Percentiles rank a stretch among this genome's conserved stretches.
These are phyloP conservation scores for Viola odorata DNA, from an alignment of 345 rosid genomes.

Conservation along the genomic window DNA sequence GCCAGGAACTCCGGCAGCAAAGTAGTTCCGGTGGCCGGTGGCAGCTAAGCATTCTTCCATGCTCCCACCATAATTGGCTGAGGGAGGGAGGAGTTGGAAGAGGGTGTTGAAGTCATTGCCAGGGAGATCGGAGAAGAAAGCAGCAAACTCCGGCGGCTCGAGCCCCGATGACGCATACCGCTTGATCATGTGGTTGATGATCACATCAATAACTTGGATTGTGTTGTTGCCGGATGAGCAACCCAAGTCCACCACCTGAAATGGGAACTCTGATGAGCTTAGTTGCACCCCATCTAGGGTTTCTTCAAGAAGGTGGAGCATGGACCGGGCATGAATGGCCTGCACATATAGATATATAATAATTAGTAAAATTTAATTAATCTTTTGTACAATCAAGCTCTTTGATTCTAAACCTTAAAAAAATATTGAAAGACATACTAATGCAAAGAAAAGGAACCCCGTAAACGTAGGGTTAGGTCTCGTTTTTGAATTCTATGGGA, in stretches of 20 bases:
- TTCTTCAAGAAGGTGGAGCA: conserved; percentile 83
- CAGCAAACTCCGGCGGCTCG: conserved; percentile 71
- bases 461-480: no score
- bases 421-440: no score
- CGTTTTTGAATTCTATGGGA: neutral
- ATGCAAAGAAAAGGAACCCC: no score
- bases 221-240: conserved; percentile 86
- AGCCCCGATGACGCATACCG: conserved; percentile 50
- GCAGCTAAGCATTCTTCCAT: conserved; percentile 86
- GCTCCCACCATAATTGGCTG: conserved; percentile 46
- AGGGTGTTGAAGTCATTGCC: conserved; percentile 94
- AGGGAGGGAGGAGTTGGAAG: conserved; percentile 78
- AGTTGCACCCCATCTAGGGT: conserved; percentile 69
- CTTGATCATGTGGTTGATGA: conserved; percentile 73
- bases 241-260: conserved; percentile 84
- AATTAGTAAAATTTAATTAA: neutral
- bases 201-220: conserved; percentile 52
- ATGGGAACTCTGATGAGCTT: conserved; percentile 46
- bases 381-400: no score
- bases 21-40: conserved; percentile 64
- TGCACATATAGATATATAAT: conserved; percentile 19
- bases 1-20: conserved; percentile 84
- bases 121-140: conserved; percentile 88
- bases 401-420: no score
- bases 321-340: conserved; percentile 84